Evolutionary conservation across 192 early-diverging fungal genomes (phyloP), one percentile per base, ranked within the genome.

Genomic region (Coemansia sp.): DNA sequence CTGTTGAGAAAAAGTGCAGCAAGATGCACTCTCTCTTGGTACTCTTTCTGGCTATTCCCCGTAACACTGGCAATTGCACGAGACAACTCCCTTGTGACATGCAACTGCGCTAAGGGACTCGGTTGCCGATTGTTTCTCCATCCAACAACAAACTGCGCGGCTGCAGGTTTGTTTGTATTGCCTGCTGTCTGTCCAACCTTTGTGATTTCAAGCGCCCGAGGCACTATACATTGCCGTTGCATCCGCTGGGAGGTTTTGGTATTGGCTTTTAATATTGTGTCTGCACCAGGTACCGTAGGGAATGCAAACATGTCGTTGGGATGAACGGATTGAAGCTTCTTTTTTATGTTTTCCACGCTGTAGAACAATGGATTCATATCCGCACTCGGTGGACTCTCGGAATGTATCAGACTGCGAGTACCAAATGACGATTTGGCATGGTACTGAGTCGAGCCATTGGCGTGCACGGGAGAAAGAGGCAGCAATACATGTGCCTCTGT

Each of bases 401-500:
- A 55, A 35, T 72, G 68, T 27, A 64, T 18, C 25, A 61, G 50
- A 30, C 42, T 53, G 27, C 69, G 62, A 44, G 25, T 55, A 3
- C 46, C 13, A 54, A 72, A 72, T 26, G 69, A 61, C 2, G 69
- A 56, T 6, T 32, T 36, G 11, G 14, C 34, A 8, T 62, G 69
- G 29, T 72, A 72, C 35, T 72, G 72, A 11, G 55, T 48, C 0
- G 59, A 74, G 23, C 44, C 33, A 32, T 9, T 27, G 25, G 44
- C 23, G 43, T 48, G 51, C 11, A 49, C 41, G 7, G 64, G 55
- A 26, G 64, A 67, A 6, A 66, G 43, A 2, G 68, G 63, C 47
- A 77, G 48, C 28, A 78, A 29, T 1, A 75, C 46, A 28, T 78
- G 58, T 10, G 42, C 63, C 63, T 81, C 92, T 2, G 94, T 97